A percentile compares a stretch with the other conserved stretches of the same genome.
These are phyloP conservation scores for Phytophthora aleatoria DNA, from an alignment of 352 stramenopile genomes.

Conservation along the genomic window DNA sequence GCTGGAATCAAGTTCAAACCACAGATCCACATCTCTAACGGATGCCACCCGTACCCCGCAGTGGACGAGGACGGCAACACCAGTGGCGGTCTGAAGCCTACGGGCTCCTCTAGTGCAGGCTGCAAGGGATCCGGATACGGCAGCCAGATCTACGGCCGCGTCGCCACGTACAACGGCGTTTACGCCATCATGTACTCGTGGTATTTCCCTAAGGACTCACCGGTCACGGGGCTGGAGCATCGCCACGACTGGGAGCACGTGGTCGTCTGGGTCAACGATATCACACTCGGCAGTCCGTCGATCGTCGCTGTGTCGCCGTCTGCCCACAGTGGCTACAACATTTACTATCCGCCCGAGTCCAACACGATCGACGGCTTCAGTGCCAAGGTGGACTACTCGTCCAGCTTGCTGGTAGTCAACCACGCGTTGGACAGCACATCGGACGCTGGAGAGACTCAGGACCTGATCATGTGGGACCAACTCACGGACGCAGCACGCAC, in stretches of 20 bases:
- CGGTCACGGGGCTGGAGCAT: slow-evolving; percentile 26
- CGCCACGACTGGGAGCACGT: slow-evolving; percentile 50
- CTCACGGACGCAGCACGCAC: slow-evolving; percentile 25
- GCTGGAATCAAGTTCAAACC: slow-evolving; percentile 4
- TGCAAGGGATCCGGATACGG: slow-evolving; percentile 20
- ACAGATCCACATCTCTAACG: slow-evolving; percentile 10
- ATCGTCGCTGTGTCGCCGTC: slow-evolving; percentile 26
- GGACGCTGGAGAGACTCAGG: slow-evolving; percentile 14
- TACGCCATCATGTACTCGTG: background rate
- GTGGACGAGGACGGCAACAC: slow-evolving; percentile 7
- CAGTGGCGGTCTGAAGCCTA: slow-evolving; percentile 22
- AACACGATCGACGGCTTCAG: slow-evolving; percentile 15
- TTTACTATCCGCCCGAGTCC: slow-evolving; percentile 12
- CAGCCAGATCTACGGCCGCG: slow-evolving; percentile 3
- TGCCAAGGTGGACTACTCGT: slow-evolving; percentile 24
- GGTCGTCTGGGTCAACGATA: slow-evolving; percentile 46
- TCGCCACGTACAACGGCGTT: background rate
- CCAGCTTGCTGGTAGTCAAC: slow-evolving; percentile 12
- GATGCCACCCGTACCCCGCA: slow-evolving; percentile 6
- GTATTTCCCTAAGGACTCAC: slow-evolving; percentile 48
- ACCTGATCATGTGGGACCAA: slow-evolving; percentile 32
- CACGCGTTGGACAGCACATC: slow-evolving; percentile 17
- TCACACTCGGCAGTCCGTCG: slow-evolving; percentile 21
- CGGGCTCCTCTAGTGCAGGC: slow-evolving; percentile 22
- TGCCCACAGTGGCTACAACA: slow-evolving; percentile 13